Base-by-base conservation (phyloP, 2,329 filamentous ascomycete species). In the Sporothrix variecibatus region DNA sequence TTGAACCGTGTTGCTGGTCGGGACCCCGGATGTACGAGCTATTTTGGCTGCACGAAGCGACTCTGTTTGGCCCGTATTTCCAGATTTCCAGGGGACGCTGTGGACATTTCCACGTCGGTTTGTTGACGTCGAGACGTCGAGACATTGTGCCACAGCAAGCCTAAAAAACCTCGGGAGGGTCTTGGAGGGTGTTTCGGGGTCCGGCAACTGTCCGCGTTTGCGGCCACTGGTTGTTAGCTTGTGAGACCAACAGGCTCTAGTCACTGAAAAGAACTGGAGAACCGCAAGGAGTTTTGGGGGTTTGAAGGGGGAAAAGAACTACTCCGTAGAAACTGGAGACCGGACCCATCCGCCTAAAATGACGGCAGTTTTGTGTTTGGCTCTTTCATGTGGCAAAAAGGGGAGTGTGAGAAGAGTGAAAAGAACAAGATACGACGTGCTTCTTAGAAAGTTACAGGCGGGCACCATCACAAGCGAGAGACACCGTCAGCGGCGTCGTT, bases 181-280 rank as follows among this genome's bases (percentile, higher is more conserved):
- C 31, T 51, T 23, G 65, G 26, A 23, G 23, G 3, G 26, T 28
- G 7, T 67, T 51, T 68, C 65, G 65, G 65, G 28, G 65, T 68
- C 65, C 65, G 43, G 40, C 43, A 68, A 51, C 43, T 31, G 65
- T 68, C 65, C 65, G 65, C 46, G 6, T 7, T 2, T 68, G 64
- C 43, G 38, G 12, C n/a, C 38, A 23, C 15, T 28, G 23, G n/a
- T 20, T 28, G 51, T 12, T 56, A 28, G 51, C 51, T 23, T 56
- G 51, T 56, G 51, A 12, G 26, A 26, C 51, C 51, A 23, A 15
- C 51, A 56, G 4, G 51, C 51, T 56, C 51, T 60, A 60, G 56
- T 3, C 56, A 34, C 38, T 23, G 34, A 8, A 8, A 26, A 64
- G 20, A n/a, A 64, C 60, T 64, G 60, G 34, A 9, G 60, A 40